phyloP scores from a whole-genome alignment of 306 rosid species.

The Medicago lupulina region DNA sequence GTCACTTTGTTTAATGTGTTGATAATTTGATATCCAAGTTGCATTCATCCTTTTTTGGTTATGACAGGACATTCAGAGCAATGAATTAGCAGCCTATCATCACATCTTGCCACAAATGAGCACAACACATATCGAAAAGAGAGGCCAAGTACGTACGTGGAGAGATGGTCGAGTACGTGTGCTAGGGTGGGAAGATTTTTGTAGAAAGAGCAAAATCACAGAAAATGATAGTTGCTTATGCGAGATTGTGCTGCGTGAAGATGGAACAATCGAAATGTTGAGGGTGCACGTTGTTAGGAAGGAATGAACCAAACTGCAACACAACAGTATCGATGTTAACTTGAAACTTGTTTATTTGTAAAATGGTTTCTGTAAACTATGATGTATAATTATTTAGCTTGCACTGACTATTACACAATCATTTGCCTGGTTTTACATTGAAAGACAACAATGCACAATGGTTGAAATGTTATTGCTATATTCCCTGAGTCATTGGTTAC shows the following conservation, averaged over 20 bases:
- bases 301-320: neutral
- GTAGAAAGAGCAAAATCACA: conserved; percentile 17
- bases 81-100: neutral
- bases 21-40: neutral
- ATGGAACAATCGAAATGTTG: neutral
- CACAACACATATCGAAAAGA: neutral
- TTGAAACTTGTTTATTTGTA: too few relatives aligned
- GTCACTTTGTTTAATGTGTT: neutral
- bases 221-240: conserved; percentile 30
- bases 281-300: conserved; percentile 28
- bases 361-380: too few relatives aligned
- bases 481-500: too few relatives aligned
- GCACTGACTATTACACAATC: too few relatives aligned
- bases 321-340: too few relatives aligned
- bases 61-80: conserved; percentile 1
- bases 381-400: too few relatives aligned
- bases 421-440: too few relatives aligned
- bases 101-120: neutral
- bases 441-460: too few relatives aligned
- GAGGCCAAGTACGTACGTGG: conserved; percentile 17
- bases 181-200: conserved; percentile 20
- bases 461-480: too few relatives aligned
- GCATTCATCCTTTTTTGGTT: neutral
- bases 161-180: conserved; percentile 29
- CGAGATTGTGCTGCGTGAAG: conserved; percentile 36